phyloP scores from a whole-genome alignment of 257 asterid species.

The Solanum etuberosum region DNA sequence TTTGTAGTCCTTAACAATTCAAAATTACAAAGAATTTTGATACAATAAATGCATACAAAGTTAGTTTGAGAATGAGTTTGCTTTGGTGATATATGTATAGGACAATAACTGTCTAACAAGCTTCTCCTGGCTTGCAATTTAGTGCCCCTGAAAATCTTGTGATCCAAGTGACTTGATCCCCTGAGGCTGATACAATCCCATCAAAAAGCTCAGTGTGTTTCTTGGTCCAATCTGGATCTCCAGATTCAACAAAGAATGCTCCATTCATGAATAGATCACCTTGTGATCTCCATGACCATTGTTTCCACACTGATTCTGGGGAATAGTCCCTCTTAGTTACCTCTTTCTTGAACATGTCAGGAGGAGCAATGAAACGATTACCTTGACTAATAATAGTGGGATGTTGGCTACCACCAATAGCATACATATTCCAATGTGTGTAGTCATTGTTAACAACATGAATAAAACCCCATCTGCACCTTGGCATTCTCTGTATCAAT shows the following conservation, averaged over 20 bases:
- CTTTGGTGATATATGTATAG: background rate
- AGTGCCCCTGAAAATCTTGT: constrained; percentile 54
- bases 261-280: constrained; percentile 64
- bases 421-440: constrained; percentile 93
- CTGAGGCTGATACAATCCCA: constrained; percentile 25
- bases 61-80: background rate
- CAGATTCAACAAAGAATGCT: constrained; percentile 64
- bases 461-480: constrained; percentile 63
- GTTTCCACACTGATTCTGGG: constrained; percentile 33
- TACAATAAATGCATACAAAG: background rate
- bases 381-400: constrained; percentile 89
- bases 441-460: constrained; percentile 90
- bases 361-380: constrained; percentile 73
- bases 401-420: constrained; percentile 76
- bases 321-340: constrained; percentile 75
- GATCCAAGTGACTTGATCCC: constrained; percentile 25
- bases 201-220: constrained; percentile 52
- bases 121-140: constrained; percentile 30
- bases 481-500: constrained; percentile 83
- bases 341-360: constrained; percentile 30
- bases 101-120: constrained; percentile 22
- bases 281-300: constrained; percentile 86
- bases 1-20: background rate
- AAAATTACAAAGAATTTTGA: background rate
- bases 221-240: constrained; percentile 35